phyloP scores from a whole-genome alignment of 306 rosid species.

The Medicago truncatula region DNA sequence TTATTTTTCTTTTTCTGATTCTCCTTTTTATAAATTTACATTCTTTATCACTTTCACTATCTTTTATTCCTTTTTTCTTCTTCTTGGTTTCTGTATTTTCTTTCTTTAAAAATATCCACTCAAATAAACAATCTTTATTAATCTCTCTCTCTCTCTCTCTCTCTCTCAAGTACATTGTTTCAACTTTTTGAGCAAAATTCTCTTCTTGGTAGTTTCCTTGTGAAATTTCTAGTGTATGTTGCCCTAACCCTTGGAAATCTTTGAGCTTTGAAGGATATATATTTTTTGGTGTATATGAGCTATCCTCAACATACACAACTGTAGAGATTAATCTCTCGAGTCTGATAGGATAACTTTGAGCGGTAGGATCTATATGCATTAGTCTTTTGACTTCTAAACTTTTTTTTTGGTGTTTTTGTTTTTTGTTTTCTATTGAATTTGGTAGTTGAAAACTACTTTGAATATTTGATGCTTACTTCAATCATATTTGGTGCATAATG shows the following conservation, averaged over 20 bases:
- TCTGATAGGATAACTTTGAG: too few species aligned
- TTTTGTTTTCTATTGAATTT: background rate
- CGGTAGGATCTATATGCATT: background rate
- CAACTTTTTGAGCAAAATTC: constrained; percentile 11
- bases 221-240: constrained; percentile 3
- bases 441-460: background rate
- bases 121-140: too few species aligned
- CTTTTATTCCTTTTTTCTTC: constrained; percentile 17
- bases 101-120: too few species aligned
- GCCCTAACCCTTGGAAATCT: background rate
- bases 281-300: too few species aligned
- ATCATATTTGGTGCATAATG: constrained; percentile 25
- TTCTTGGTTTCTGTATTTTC: background rate
- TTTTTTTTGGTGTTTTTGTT: background rate
- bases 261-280: constrained; percentile 22
- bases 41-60: constrained; percentile 15
- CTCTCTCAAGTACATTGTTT: constrained; percentile 2
- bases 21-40: constrained; percentile 28
- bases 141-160: background rate
- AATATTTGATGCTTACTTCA: background rate
- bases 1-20: constrained; percentile 27
- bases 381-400: constrained; percentile 27
- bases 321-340: too few species aligned
- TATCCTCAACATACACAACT: too few species aligned
- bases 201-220: constrained; percentile 35